Evolutionary conservation across 768 basidiomycete genomes (phyloP), one percentile per base, ranked within the genome.

Genomic region (Lentinula aciculospora): DNA sequence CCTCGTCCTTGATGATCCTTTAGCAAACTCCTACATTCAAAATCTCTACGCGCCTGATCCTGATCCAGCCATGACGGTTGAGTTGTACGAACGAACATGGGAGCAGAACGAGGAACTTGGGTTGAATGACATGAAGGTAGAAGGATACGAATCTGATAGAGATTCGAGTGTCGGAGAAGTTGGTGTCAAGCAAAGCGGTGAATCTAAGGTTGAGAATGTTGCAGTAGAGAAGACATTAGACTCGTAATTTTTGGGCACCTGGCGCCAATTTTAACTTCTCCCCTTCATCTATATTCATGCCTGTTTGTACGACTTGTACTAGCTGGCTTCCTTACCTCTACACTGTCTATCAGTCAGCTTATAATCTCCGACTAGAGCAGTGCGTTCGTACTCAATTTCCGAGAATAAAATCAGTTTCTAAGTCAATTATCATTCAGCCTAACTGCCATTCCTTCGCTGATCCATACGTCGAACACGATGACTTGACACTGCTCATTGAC

Each of bases 11-110:
- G 96, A 98, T 66, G 96, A 98, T 67, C 97, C 97, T 2, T 77
- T 98, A 19, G 88, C 92, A 13, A 98, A 98, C 70, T 95, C 93
- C 2, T 95, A 98, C 67, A 75, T 99, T 45, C 97, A 99, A 69
- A 97, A 94, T 69, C 65, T 95, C n/a, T 98, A 96, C 68, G 96
- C 97, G 0, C 97, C 97, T 3, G 96, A 99, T 67, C 86, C 91
- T 0, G 96, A 98, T 67, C 96, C 96, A 1, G 94, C 94, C 66
- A 92, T 99, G 90, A 77, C 70, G 29, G 80, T 90, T 53, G 91
- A 89, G 68, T 68, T 71, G 57, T 99, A 98, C 66, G 90, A 94
- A 39, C 78, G 97, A 49, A 84, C 84, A 3, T 90, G 81, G 75
- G 83, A 92, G 44, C 94, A 99, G 76, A 94, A 99, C 64, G 97